Percentiles rank a stretch among this genome's conserved stretches.
phyloP scores from a whole-genome alignment of 768 basidiomycete species.

The Tulasnella sp. region DNA sequence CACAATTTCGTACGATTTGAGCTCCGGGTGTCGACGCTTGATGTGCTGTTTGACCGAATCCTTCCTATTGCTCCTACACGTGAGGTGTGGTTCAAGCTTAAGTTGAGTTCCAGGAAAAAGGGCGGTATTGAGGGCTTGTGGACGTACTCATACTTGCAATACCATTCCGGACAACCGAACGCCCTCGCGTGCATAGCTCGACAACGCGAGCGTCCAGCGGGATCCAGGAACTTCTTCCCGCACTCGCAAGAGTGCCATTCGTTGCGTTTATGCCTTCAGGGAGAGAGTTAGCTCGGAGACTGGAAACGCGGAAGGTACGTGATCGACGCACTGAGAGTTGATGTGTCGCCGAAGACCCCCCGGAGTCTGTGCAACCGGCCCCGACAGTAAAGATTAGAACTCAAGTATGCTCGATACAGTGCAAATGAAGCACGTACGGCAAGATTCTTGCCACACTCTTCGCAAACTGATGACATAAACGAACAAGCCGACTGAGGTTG shows the following conservation, averaged over 20 bases:
- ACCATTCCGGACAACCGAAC: neutral
- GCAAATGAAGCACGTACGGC: neutral
- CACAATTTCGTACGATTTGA: neutral
- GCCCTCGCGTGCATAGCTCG: neutral
- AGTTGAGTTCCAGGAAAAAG: neutral
- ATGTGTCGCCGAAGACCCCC: neutral
- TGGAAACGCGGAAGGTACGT: neutral
- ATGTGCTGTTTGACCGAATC: neutral
- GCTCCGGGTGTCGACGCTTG: neutral
- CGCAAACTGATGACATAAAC: neutral
- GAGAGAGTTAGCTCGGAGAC: neutral
- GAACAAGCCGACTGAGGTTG: too few relatives aligned
- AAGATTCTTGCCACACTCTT: neutral
- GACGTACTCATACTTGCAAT: neutral
- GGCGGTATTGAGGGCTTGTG: neutral
- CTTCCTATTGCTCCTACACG: neutral
- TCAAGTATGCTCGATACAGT: neutral
- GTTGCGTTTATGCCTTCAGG: neutral
- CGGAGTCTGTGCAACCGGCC: too few relatives aligned
- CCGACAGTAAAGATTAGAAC: neutral
- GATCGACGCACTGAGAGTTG: neutral
- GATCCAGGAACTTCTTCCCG: neutral
- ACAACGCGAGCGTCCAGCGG: neutral
- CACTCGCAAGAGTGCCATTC: neutral
- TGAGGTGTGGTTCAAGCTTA: neutral